A percentile compares a stretch with the other conserved stretches of the same genome.
Conservation (phyloP, 306 rosid genomes). For the Quercus suber region DNA sequence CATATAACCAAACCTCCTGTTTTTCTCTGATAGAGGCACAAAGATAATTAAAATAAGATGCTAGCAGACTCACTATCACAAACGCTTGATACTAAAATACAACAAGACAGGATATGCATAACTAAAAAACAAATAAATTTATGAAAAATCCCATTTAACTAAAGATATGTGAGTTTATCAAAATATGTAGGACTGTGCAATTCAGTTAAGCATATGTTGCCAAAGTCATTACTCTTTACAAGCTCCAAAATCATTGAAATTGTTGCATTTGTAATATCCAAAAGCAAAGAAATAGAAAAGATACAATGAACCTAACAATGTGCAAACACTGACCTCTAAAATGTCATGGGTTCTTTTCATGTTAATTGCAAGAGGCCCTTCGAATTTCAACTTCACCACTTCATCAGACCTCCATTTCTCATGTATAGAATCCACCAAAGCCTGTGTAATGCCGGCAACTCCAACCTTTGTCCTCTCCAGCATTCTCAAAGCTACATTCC, state of each 20-base stretch:
- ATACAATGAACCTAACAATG: neutral
- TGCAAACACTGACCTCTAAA: conserved; percentile 54
- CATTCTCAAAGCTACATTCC: conserved; percentile 77
- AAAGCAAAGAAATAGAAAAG: neutral
- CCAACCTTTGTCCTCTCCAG: conserved; percentile 74
- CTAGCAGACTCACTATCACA: conserved; percentile 14
- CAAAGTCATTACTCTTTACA: neutral
- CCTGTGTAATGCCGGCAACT: conserved; percentile 68
- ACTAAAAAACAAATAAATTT: neutral
- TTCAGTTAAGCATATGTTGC: neutral
- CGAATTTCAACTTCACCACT: conserved; percentile 84
- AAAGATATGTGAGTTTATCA: neutral
- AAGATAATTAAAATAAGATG: conserved; percentile 20
- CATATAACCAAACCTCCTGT: conserved; percentile 88
- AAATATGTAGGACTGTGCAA: neutral
- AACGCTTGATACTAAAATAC: neutral
- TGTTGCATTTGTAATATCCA: neutral
- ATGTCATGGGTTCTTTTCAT: conserved; percentile 73
- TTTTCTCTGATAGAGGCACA: conserved; percentile 50
- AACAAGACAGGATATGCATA: neutral
- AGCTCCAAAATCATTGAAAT: neutral
- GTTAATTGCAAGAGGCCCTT: conserved; percentile 64
- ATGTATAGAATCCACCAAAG: conserved; percentile 60
- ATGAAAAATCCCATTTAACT: neutral
- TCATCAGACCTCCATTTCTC: conserved; percentile 70